Evolutionary conservation across 306 rosid genomes (phyloP).

Genomic region (Medicago truncatula): DNA sequence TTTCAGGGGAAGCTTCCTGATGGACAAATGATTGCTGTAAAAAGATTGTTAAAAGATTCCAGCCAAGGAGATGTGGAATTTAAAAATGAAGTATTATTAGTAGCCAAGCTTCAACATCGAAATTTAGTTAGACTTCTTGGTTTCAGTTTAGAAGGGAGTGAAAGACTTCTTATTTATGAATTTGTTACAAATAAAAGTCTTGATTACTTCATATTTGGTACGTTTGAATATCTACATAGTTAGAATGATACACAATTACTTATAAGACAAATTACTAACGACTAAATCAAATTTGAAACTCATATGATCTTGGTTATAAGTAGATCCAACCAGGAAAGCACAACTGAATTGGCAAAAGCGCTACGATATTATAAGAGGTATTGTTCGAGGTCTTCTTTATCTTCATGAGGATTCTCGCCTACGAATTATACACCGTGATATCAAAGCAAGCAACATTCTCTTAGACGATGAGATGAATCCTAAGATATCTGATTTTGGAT

Average conservation of each 20-base stretch:
- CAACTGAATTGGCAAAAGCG: constrained; percentile 47
- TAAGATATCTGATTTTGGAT: constrained; percentile 59
- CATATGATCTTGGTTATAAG: neutral
- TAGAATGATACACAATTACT: neutral
- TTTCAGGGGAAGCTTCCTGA: constrained; percentile 38
- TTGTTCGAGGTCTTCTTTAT: constrained; percentile 51
- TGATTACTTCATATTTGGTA: constrained; percentile 47
- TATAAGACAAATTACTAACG: neutral
- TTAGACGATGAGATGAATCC: constrained; percentile 51
- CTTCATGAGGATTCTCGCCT: constrained; percentile 58
- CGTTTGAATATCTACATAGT: neutral
- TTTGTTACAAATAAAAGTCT: constrained; percentile 58
- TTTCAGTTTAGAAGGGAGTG: constrained; percentile 51
- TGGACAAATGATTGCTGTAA: constrained; percentile 50
- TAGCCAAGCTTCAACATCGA: constrained; percentile 60
- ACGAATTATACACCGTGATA: constrained; percentile 43
- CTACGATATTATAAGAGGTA: constrained; percentile 49
- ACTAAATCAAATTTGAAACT: neutral
- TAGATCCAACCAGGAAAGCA: constrained; percentile 40
- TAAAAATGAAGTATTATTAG: constrained; percentile 56
- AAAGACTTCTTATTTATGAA: constrained; percentile 61
- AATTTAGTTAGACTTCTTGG: constrained; percentile 62
- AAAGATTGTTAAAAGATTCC: constrained; percentile 39
- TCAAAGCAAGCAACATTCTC: constrained; percentile 55
- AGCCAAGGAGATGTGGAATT: constrained; percentile 43